phyloP scores from a whole-genome alignment of 495 filamentous ascomycete species.

The Diplogelasinospora grovesii region DNA sequence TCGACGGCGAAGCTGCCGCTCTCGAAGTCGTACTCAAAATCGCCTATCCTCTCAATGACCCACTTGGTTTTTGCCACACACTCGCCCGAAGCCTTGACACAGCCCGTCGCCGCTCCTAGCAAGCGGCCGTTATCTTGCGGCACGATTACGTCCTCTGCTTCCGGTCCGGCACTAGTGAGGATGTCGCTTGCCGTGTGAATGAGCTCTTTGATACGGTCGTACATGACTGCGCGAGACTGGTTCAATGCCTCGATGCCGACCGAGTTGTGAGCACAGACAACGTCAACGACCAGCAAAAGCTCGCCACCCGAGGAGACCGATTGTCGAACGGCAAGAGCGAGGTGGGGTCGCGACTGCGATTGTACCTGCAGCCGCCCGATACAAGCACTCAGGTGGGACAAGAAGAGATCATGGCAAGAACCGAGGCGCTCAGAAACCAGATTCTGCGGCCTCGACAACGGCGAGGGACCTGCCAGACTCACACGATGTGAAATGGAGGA shows the following conservation, averaged over 20 bases:
- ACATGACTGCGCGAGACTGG: slow-evolving; percentile 70
- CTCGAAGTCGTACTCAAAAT: slow-evolving; percentile 75
- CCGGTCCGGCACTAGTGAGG: slow-evolving; percentile 53
- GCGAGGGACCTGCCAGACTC: slow-evolving; percentile 41
- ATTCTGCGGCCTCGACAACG: slow-evolving; percentile 38
- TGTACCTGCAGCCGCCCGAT: slow-evolving; percentile 86
- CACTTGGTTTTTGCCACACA: slow-evolving; percentile 79
- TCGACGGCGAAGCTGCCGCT: slow-evolving; percentile 42
- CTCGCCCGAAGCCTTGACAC: slow-evolving; percentile 83
- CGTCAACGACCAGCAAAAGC: slow-evolving; percentile 73
- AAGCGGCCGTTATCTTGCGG: slow-evolving; percentile 73
- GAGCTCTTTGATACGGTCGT: slow-evolving; percentile 68
- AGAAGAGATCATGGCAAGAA: slow-evolving; percentile 73
- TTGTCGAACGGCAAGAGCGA: slow-evolving; percentile 63
- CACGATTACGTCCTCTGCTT: slow-evolving; percentile 69
- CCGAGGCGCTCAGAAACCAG: slow-evolving; percentile 59
- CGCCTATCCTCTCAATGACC: slow-evolving; percentile 85
- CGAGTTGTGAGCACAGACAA: slow-evolving; percentile 70
- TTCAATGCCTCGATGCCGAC: slow-evolving; percentile 57
- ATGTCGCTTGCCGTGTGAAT: slow-evolving; percentile 74
- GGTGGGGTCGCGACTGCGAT: slow-evolving; percentile 76
- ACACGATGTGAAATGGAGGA: slow-evolving; percentile 49
- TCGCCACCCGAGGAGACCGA: slow-evolving; percentile 73
- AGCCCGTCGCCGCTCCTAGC: slow-evolving; percentile 75
- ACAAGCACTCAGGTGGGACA: slow-evolving; percentile 83